Conservation (phyloP, 805 yeast species). For the Priceomyces fermenticarens region DNA sequence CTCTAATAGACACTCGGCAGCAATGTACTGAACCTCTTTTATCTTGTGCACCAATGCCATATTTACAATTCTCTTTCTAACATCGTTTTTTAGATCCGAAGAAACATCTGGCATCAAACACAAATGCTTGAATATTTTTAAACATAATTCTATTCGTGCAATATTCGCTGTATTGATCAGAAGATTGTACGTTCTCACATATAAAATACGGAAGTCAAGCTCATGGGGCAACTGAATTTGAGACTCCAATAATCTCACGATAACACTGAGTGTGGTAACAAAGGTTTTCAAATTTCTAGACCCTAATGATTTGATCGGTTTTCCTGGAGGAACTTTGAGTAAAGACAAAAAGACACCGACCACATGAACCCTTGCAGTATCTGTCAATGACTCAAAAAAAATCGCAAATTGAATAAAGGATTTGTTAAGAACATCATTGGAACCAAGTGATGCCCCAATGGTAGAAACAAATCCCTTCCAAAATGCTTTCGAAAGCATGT, state of each 20-base stretch:
- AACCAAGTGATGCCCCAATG: slow-evolving; percentile 55
- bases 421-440: slow-evolving; percentile 40
- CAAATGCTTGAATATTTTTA: slow-evolving; percentile 45
- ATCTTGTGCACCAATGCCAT: slow-evolving; percentile 28
- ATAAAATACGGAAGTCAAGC: slow-evolving; percentile 33
- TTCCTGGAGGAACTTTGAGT: slow-evolving; percentile 13
- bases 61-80: slow-evolving; percentile 20
- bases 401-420: slow-evolving; percentile 34
- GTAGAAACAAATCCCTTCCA: slow-evolving; percentile 56
- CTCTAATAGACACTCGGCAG: slow-evolving; percentile 44
- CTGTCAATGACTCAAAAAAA: slow-evolving; percentile 29
- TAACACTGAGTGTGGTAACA: slow-evolving; percentile 21
- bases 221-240: slow-evolving; percentile 26
- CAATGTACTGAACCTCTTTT: slow-evolving; percentile 29
- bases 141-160: slow-evolving; percentile 34
- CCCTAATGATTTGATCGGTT: slow-evolving; percentile 7
- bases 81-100: slow-evolving; percentile 8
- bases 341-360: slow-evolving; percentile 15
- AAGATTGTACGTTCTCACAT: slow-evolving; percentile 50
- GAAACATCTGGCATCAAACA: slow-evolving; percentile 8
- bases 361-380: slow-evolving; percentile 7
- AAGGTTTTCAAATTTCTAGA: slow-evolving; percentile 20
- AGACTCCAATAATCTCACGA: slow-evolving; percentile 40
- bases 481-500: slow-evolving; percentile 30
- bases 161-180: slow-evolving; percentile 48